These are phyloP conservation scores for Trichophyton rubrum DNA, from an alignment of 2,329 filamentous ascomycete species.

Conservation along the genomic window DNA sequence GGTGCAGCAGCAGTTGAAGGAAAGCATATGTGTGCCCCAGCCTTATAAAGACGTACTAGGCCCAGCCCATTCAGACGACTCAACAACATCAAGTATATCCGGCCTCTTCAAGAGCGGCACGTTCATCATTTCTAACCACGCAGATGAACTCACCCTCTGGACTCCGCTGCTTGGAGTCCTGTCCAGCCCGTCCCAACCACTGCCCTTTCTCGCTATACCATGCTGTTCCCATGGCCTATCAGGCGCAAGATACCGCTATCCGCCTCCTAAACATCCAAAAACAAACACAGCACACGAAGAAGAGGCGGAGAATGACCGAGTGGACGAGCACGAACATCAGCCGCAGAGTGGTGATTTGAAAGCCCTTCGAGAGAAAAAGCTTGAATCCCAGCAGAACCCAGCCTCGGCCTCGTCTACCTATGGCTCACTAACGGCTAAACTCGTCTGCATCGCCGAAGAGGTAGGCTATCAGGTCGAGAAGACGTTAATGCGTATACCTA, in stretches of 20 bases:
- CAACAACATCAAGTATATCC: background rate
- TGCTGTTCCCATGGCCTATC: conserved; percentile 86
- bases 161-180: conserved; percentile 75
- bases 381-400: conserved; percentile 21
- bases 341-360: conserved; percentile 30
- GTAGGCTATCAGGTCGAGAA: conserved; percentile 67
- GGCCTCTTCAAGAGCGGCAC: conserved; percentile 62
- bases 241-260: conserved; percentile 55
- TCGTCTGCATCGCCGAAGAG: conserved; percentile 54
- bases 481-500: conserved; percentile 76
- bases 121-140: conserved; percentile 95
- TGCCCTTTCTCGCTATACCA: conserved; percentile 83
- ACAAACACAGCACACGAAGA: conserved; percentile 7
- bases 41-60: conserved; percentile 27
- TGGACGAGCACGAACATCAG: conserved; percentile 16
- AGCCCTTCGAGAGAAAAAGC: conserved; percentile 27
- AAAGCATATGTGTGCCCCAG: conserved; percentile 49
- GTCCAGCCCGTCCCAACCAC: conserved; percentile 40
- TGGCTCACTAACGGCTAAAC: conserved; percentile 70
- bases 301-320: background rate
- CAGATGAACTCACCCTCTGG: conserved; percentile 92
- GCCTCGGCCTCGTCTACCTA: conserved; percentile 54
- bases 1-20: conserved; percentile 41
- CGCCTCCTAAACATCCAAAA: conserved; percentile 17
- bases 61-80: background rate